Evolutionary conservation across 176 grass and related monocot species (phyloP), one percentile per base, ranked within the genome.

Genomic region (Carex littledalei): DNA sequence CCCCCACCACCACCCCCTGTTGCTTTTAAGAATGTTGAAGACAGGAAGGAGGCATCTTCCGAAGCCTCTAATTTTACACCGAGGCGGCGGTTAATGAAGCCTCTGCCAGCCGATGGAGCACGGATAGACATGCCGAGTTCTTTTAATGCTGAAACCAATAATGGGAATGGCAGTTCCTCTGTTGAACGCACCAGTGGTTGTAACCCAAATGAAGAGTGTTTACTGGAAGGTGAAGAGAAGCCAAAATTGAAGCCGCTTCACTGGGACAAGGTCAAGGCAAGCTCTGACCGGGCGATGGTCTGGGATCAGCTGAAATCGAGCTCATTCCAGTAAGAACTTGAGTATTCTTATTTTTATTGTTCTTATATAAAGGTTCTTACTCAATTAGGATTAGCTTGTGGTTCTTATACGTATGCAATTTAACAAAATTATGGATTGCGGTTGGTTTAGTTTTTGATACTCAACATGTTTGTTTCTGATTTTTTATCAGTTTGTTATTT

Each of bases 251-350:
- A 99, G 93, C 93, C 96, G 11, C 93, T 99, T 86, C 96, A 99
- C 73, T 99, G 96, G 96, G 96, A 99, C 90, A 99, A 95, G 83
- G 93, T 99, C 79, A 91, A 89, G 56, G 91, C 96, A 35, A 99
- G 81, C 55, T 99, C 96, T 5, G 93, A 99, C 85, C 91, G 93
- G 61, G 91, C 93, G 78, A 99, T 89, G 91, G 96, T 99, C 67
- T 99, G 96, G 96, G 96, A 99, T 84, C 96, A 99, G 73, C 74
- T 99, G 37, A 99, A 99, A 89, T 94, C 93, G 18, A 95, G 96
- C 84, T 95, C 96, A 89, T 99, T 99, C 88, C 93, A 99, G 96
- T 95, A 88, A 99, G 89, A 86, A 73, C 37, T 68, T 64, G 12
- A 39, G 37, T 67, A 86, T 61, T 64, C 20, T 14, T 14, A 69